Percentiles rank a stretch among this genome's conserved stretches.
phyloP scores from a whole-genome alignment of 1,284 basidiomycete species.

The Fomitiporia mediterranea region DNA sequence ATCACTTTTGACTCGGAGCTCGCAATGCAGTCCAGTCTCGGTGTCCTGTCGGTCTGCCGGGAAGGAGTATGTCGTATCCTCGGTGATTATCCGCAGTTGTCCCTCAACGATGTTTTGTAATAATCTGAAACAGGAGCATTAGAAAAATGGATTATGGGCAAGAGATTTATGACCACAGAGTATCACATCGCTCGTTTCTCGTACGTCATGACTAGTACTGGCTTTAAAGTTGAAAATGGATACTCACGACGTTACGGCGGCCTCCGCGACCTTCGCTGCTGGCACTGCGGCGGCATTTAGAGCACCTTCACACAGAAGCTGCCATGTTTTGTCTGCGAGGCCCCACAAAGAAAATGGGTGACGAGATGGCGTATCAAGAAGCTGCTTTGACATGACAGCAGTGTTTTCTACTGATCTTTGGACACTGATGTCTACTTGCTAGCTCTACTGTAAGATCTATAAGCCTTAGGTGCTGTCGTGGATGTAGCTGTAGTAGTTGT shows the following conservation, averaged over 20 bases:
- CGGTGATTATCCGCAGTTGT: conserved; percentile 42
- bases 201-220: no score
- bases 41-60: conserved; percentile 27
- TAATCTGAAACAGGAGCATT: conserved; percentile 30
- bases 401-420: neutral
- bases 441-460: neutral
- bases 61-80: conserved; percentile 43
- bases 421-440: neutral
- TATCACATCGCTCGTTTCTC: no score
- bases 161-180: no score
- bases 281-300: conserved; percentile 39
- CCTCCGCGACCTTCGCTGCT: conserved; percentile 39
- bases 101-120: conserved; percentile 47
- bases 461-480: neutral
- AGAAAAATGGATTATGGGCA: neutral
- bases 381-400: conserved; percentile 23
- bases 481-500: neutral
- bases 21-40: conserved; percentile 29
- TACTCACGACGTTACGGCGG: conserved; percentile 43
- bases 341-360: conserved; percentile 40
- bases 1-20: conserved; percentile 55
- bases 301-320: conserved; percentile 30
- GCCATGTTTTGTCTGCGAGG: conserved; percentile 40
- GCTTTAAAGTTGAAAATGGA: conserved; percentile 3
- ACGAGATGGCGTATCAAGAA: conserved; percentile 38